These are phyloP conservation scores for Coemansia javaensis DNA, from an alignment of 192 early-diverging fungal species.

Conservation along the genomic window DNA sequence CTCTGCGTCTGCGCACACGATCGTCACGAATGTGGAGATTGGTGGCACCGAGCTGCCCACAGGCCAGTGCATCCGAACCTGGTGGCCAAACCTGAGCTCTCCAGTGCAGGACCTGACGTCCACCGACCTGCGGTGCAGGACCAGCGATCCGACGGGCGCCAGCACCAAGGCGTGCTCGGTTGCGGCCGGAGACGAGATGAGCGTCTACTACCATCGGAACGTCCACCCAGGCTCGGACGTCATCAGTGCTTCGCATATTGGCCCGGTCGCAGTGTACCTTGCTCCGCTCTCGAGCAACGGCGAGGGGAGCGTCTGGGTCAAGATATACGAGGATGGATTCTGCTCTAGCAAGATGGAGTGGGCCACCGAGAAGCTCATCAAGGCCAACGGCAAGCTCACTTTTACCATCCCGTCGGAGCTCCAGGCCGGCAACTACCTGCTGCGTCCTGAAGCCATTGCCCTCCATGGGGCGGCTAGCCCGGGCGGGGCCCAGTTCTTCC, in stretches of 20 bases:
- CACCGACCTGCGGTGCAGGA: neutral
- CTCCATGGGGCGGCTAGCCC: too few species aligned
- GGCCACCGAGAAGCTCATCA: too few species aligned
- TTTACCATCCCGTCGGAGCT: too few species aligned
- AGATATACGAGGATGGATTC: constrained; percentile 25
- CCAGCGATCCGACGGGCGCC: neutral
- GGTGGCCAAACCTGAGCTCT: neutral
- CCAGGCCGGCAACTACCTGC: too few species aligned
- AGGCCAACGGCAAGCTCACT: too few species aligned
- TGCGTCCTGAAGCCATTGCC: too few species aligned
- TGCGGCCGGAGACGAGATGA: neutral
- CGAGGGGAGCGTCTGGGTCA: constrained; percentile 16
- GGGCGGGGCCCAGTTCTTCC: too few species aligned
- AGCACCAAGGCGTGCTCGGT: neutral
- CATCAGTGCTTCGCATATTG: constrained; percentile 5
- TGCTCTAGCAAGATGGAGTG: neutral
- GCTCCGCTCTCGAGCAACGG: constrained; percentile 13
- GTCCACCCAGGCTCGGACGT: neutral
- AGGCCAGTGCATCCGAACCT: neutral
- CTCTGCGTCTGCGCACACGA: neutral
- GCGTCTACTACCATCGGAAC: neutral
- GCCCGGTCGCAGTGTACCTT: constrained; percentile 20
- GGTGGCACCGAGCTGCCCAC: neutral
- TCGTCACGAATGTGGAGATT: neutral
- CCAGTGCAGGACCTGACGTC: neutral